Conservation (phyloP, 805 yeast genomes). For the Sugiyamaella americana region DNA sequence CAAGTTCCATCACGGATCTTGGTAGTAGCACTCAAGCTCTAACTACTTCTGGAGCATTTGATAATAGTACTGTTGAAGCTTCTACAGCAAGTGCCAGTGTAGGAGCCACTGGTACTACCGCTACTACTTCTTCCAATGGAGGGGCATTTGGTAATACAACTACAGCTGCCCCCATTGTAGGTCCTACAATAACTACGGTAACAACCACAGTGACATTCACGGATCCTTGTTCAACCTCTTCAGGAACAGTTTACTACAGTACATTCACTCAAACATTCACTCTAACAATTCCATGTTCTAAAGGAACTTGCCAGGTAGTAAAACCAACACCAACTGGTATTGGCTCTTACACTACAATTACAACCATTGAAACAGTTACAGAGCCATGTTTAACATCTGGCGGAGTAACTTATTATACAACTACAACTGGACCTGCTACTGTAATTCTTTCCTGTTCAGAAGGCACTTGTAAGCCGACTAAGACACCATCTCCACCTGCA, state of each 20-base stretch:
- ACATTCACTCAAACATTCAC: conserved; percentile 4
- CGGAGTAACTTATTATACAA: neutral
- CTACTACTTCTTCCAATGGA: neutral
- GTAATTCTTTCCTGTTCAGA: neutral
- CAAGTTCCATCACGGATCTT: neutral
- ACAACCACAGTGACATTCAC: conserved; percentile 7
- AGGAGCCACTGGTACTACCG: too few species aligned
- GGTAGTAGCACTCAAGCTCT: neutral
- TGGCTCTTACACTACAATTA: conserved; percentile 5
- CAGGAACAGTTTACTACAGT: neutral
- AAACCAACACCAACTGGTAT: neutral
- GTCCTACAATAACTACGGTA: too few species aligned
- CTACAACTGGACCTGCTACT: conserved; percentile 3
- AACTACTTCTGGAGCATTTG: neutral
- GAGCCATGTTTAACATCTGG: conserved; percentile 7
- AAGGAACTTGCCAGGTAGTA: neutral
- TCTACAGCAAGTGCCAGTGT: neutral
- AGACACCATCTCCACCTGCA: neutral
- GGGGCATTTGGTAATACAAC: neutral
- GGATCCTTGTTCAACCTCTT: conserved; percentile 7
- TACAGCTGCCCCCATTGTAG: neutral
- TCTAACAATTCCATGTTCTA: conserved; percentile 1
- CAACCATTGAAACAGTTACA: conserved; percentile 13
- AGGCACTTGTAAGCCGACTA: neutral
- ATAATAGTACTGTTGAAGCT: neutral